Evolutionary conservation across 2,329 filamentous ascomycete species (phyloP).

Genomic region (Dothidotthia symphoricarpi): DNA sequence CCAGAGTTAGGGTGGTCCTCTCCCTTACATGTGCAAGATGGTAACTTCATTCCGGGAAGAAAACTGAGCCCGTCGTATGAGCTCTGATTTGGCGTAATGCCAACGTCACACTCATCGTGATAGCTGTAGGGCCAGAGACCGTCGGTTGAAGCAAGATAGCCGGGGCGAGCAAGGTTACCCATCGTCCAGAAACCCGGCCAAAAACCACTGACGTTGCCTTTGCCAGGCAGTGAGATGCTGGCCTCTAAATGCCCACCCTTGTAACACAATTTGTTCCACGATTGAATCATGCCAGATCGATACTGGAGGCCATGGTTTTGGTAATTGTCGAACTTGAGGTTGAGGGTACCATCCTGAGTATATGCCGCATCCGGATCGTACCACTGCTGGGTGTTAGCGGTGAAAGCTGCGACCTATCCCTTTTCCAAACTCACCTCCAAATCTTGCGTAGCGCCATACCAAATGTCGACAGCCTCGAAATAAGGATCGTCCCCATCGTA

Average conservation of each 20-base stretch:
- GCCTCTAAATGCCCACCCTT: conserved; percentile 69
- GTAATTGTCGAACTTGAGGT: conserved; percentile 64
- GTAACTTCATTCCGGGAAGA: conserved; percentile 68
- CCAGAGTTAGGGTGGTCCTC: conserved; percentile 66
- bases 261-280: conserved; percentile 72
- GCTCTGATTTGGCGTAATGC: conserved; percentile 71
- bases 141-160: conserved; percentile 68
- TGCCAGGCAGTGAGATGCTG: conserved; percentile 66
- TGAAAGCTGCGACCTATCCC: background rate
- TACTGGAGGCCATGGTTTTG: conserved; percentile 65
- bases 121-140: conserved; percentile 76
- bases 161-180: conserved; percentile 69
- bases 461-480: conserved; percentile 66
- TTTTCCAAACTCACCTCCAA: conserved; percentile 53
- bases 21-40: conserved; percentile 63
- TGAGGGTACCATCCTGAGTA: conserved; percentile 61
- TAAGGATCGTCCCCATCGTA: conserved; percentile 69
- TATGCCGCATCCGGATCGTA: conserved; percentile 67
- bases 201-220: conserved; percentile 65
- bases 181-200: conserved; percentile 77
- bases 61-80: conserved; percentile 64
- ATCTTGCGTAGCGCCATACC: conserved; percentile 71
- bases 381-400: conserved; percentile 50
- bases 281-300: conserved; percentile 71
- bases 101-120: conserved; percentile 64